phyloP scores from a whole-genome alignment of 2,329 filamentous ascomycete species.

The Trichoderma breve region DNA sequence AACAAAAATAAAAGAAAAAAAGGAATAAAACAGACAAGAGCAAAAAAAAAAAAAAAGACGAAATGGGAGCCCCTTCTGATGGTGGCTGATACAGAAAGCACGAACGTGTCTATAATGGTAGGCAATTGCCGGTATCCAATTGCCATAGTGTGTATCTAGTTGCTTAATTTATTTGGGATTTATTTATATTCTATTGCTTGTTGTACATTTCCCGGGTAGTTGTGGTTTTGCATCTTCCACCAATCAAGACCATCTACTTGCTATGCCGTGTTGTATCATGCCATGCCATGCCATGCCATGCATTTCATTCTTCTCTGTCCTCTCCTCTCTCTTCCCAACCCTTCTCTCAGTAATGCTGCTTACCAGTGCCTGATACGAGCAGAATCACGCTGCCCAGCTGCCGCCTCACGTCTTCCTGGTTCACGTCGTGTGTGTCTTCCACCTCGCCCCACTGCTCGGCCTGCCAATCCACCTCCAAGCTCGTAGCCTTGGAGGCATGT shows the following conservation, averaged over 20 bases:
- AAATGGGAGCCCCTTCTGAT: background rate
- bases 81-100: background rate
- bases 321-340: too few relatives aligned
- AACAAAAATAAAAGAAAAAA: background rate
- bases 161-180: background rate
- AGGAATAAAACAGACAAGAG: background rate
- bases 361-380: constrained; percentile 64
- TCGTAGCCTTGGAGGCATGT: constrained; percentile 74
- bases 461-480: constrained; percentile 87
- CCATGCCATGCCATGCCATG: background rate
- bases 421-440: constrained; percentile 96
- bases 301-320: background rate
- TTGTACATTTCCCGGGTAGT: constrained; percentile 1
- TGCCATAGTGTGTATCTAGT: background rate
- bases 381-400: constrained; percentile 86
- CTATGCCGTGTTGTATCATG: background rate
- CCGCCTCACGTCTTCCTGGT: constrained; percentile 81
- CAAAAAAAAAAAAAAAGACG: background rate
- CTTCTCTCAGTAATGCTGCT: constrained; percentile 18
- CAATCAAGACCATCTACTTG: background rate
- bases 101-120: background rate
- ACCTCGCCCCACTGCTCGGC: constrained; percentile 92
- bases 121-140: background rate
- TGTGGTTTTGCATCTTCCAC: background rate
- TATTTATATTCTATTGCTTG: background rate